phyloP scores from a whole-genome alignment of 345 rosid species.

The Boechera retrofracta region DNA sequence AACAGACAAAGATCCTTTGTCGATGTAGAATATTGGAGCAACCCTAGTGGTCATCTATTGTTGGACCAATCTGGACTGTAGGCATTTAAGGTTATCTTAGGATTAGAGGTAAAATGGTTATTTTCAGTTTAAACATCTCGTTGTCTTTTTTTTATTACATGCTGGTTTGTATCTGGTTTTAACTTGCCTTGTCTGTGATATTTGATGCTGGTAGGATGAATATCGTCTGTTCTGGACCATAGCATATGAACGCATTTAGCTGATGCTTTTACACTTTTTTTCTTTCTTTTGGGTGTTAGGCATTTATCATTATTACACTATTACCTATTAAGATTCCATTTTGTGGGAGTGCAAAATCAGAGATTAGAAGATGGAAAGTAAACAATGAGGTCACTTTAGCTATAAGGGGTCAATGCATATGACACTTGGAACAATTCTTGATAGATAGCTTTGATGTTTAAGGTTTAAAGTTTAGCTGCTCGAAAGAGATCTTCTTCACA shows the following conservation, averaged over 20 bases:
- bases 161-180: slow-evolving; percentile 31
- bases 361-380: slow-evolving; percentile 33
- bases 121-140: slow-evolving; percentile 9
- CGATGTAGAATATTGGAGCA: slow-evolving; percentile 25
- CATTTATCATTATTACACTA: slow-evolving; percentile 1
- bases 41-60: slow-evolving; percentile 33
- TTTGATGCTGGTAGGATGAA: slow-evolving; percentile 31
- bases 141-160: neutral
- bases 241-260: slow-evolving; percentile 23
- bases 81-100: slow-evolving; percentile 36
- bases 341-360: slow-evolving; percentile 32
- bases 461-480: slow-evolving; percentile 42
- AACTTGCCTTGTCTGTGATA: slow-evolving; percentile 13
- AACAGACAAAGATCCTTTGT: slow-evolving; percentile 17
- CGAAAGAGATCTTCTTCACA: slow-evolving; percentile 18
- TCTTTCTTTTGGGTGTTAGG: slow-evolving; percentile 19
- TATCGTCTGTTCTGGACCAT: slow-evolving; percentile 32
- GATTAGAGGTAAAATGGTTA: slow-evolving; percentile 16
- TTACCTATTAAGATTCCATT: slow-evolving; percentile 24
- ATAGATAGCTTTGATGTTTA: slow-evolving; percentile 40
- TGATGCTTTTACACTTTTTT: slow-evolving; percentile 24
- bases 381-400: slow-evolving; percentile 26
- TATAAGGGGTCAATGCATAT: slow-evolving; percentile 35
- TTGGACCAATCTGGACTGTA: slow-evolving; percentile 31
- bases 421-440: slow-evolving; percentile 32